These are phyloP conservation scores for Fusarium siculi DNA, from an alignment of 2,329 filamentous ascomycete species.

Conservation along the genomic window DNA sequence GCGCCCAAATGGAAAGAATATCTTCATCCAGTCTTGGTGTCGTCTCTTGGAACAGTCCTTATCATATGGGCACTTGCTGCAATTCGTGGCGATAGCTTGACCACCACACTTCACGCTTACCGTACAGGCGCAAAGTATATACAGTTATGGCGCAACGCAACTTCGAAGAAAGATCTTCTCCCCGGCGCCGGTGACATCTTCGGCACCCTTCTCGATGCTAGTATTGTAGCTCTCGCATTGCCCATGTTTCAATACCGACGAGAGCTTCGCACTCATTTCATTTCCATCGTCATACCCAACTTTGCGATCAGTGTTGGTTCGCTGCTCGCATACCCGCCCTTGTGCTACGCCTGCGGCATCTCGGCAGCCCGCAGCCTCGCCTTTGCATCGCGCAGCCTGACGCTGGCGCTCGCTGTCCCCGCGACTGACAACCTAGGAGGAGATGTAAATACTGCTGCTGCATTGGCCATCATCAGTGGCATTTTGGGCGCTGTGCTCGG, in stretches of 20 bases:
- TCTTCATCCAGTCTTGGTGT: slow-evolving; percentile 68
- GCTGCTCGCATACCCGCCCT: slow-evolving; percentile 66
- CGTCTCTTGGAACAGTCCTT: slow-evolving; percentile 63
- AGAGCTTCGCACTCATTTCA: slow-evolving; percentile 64
- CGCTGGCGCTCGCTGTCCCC: slow-evolving; percentile 68
- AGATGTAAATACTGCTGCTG: slow-evolving; percentile 65
- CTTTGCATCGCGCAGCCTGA: slow-evolving; percentile 66
- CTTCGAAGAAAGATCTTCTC: slow-evolving; percentile 28
- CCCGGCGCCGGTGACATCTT: slow-evolving; percentile 69
- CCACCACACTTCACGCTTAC: slow-evolving; percentile 57
- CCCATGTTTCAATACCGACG: slow-evolving; percentile 70
- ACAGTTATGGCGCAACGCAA: slow-evolving; percentile 57
- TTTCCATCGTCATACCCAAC: slow-evolving; percentile 65
- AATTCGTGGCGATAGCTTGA: slow-evolving; percentile 54
- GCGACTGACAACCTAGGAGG: slow-evolving; percentile 67
- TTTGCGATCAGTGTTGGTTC: slow-evolving; percentile 62
- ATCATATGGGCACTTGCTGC: slow-evolving; percentile 64
- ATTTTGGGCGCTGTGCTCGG: slow-evolving; percentile 69
- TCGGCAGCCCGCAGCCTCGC: slow-evolving; percentile 61
- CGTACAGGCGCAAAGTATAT: slow-evolving; percentile 64
- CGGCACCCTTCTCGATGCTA: slow-evolving; percentile 64
- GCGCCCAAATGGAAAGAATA: slow-evolving; percentile 61
- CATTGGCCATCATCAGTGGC: slow-evolving; percentile 68
- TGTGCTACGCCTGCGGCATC: slow-evolving; percentile 67
- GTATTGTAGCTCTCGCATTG: slow-evolving; percentile 67